Percentiles rank a stretch among this genome's conserved stretches.
These are phyloP conservation scores for Penicillium malachiteum DNA, from an alignment of 495 filamentous ascomycete species.

Conservation along the genomic window DNA sequence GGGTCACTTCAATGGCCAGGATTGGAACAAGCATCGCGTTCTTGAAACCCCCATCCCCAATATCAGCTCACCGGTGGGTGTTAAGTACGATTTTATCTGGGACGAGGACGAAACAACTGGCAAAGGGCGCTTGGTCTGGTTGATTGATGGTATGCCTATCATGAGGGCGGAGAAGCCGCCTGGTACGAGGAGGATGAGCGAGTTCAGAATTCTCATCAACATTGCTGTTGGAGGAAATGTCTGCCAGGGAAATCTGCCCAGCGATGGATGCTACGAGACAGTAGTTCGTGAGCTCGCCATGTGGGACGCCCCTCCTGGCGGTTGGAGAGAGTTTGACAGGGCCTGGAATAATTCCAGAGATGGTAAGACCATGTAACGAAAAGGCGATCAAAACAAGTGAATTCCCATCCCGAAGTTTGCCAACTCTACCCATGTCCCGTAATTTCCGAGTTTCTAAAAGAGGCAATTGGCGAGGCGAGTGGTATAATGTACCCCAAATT, in stretches of 20 bases:
- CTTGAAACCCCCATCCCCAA: conserved; percentile 28
- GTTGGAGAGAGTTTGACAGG: conserved; percentile 27
- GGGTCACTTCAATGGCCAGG: conserved; percentile 28
- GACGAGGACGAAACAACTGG: conserved; percentile 28
- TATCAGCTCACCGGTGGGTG: conserved; percentile 23
- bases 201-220: conserved; percentile 31
- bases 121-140: conserved; percentile 25
- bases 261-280: conserved; percentile 27
- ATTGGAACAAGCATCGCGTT: conserved; percentile 33
- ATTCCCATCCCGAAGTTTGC: no score
- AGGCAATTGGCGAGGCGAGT: no score
- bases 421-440: no score
- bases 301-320: conserved; percentile 30
- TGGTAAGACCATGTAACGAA: conserved; percentile 29
- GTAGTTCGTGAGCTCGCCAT: conserved; percentile 30
- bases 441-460: no score
- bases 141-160: conserved; percentile 27
- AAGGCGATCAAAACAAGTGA: neutral
- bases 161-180: conserved; percentile 30
- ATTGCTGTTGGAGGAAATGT: conserved; percentile 33
- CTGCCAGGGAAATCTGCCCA: conserved; percentile 29
- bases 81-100: conserved; percentile 31
- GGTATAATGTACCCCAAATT: no score
- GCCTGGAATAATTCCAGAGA: conserved; percentile 24
- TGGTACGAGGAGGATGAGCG: conserved; percentile 31